Evolutionary conservation across 1,284 basidiomycete genomes (phyloP).

Genomic region (Lentinus polychrous): DNA sequence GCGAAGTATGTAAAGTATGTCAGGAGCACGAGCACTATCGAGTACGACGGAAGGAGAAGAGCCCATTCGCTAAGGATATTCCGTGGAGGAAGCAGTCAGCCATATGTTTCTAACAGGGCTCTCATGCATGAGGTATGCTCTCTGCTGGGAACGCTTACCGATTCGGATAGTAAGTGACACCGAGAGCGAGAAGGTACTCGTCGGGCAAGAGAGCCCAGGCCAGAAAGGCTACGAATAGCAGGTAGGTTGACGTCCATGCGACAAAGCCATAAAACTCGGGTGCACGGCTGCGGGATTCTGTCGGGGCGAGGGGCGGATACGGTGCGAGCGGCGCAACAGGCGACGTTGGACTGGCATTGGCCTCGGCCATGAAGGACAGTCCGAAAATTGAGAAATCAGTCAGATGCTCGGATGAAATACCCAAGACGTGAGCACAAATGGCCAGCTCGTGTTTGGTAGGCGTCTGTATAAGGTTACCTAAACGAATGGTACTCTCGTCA

Average conservation of each 20-base stretch:
- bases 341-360: constrained; percentile 32
- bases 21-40: constrained; percentile 64
- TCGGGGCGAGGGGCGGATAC: constrained; percentile 36
- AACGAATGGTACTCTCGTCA: neutral
- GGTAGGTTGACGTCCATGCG: constrained; percentile 71
- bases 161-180: constrained; percentile 84
- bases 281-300: constrained; percentile 49
- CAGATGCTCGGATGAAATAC: constrained; percentile 11
- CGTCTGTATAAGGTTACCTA: neutral
- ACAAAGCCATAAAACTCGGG: constrained; percentile 87
- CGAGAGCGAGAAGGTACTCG: constrained; percentile 50
- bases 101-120: constrained; percentile 4
- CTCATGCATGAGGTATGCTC: constrained; percentile 3
- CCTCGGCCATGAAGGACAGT: constrained; percentile 12
- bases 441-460: neutral
- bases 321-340: constrained; percentile 48
- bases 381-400: constrained; percentile 8
- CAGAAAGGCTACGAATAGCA: constrained; percentile 65
- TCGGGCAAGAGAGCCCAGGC: constrained; percentile 55
- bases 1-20: constrained; percentile 77
- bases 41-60: constrained; percentile 76
- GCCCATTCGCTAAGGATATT: constrained; percentile 58
- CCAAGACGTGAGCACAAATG: neutral
- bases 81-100: constrained; percentile 2
- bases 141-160: constrained; percentile 40